Evolutionary conservation across 169 alveolate species (phyloP).

Genomic region (Plasmodium gallinaceum): DNA sequence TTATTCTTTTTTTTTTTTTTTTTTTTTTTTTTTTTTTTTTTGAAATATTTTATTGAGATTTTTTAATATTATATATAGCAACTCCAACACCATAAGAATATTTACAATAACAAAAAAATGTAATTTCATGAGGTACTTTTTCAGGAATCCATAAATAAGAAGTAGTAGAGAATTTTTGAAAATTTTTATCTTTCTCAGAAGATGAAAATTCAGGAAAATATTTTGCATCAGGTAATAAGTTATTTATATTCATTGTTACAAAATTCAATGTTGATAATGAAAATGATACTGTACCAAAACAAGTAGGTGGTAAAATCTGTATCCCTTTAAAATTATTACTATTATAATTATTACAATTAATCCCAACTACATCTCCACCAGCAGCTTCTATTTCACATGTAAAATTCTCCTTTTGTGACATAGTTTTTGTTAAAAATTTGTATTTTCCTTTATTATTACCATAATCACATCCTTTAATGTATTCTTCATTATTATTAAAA

Average conservation of each 20-base stretch:
- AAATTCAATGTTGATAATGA: conserved; percentile 1
- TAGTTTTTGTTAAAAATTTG: conserved; percentile 44
- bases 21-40: background rate
- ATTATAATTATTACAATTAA: conserved; percentile 32
- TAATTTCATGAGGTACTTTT: background rate
- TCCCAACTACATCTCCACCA: conserved; percentile 60
- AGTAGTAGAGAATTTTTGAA: conserved; percentile 24
- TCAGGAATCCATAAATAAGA: conserved; percentile 62
- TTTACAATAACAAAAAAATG: conserved; percentile 16
- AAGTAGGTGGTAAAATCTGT: conserved; percentile 16
- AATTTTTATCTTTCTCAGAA: conserved; percentile 23
- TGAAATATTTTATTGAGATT: background rate
- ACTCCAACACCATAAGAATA: background rate
- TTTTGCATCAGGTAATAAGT: conserved; percentile 41
- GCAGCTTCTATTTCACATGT: conserved; percentile 35
- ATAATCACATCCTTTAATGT: conserved; percentile 56
- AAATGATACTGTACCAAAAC: conserved; percentile 43
- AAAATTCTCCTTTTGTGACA: background rate
- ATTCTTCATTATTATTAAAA: conserved; percentile 6
- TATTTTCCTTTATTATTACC: conserved; percentile 56
- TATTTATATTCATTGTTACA: conserved; percentile 25
- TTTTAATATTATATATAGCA: conserved; percentile 6
- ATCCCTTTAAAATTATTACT: background rate
- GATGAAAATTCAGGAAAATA: conserved; percentile 57
- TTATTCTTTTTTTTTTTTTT: background rate